These are phyloP conservation scores for Pythium diclinum DNA, from an alignment of 352 stramenopile species.

Conservation along the genomic window DNA sequence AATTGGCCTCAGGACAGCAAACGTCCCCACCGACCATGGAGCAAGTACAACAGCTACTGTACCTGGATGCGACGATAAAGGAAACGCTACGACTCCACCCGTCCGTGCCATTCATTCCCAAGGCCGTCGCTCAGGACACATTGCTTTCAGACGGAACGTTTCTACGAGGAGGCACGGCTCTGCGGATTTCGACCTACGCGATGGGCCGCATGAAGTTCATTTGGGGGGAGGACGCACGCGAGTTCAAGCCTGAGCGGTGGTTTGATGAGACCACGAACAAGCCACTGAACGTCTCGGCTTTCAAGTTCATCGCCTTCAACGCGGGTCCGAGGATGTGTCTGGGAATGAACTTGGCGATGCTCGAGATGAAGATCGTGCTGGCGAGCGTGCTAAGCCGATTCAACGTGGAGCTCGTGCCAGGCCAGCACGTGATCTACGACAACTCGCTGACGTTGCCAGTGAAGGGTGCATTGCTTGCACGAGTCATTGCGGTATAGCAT, in stretches of 20 bases:
- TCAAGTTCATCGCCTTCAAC: constrained; percentile 70
- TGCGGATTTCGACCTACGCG: constrained; percentile 57
- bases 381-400: constrained; percentile 56
- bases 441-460: constrained; percentile 51
- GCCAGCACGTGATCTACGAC: constrained; percentile 37
- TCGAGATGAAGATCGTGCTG: constrained; percentile 76
- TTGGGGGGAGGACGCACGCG: constrained; percentile 57
- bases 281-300: constrained; percentile 43
- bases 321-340: constrained; percentile 50
- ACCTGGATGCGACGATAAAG: constrained; percentile 58
- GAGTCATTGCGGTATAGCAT: background rate
- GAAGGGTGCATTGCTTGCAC: constrained; percentile 24
- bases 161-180: constrained; percentile 43
- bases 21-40: constrained; percentile 37
- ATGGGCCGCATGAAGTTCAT: constrained; percentile 50
- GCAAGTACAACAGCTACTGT: constrained; percentile 50
- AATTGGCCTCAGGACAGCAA: background rate
- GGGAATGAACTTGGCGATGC: constrained; percentile 57
- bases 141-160: constrained; percentile 64
- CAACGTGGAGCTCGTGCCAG: constrained; percentile 35
- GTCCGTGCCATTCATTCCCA: constrained; percentile 40
- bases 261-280: constrained; percentile 40
- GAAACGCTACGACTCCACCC: constrained; percentile 71
- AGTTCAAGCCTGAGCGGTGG: constrained; percentile 74
- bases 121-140: constrained; percentile 44